These are phyloP conservation scores for Brettanomyces sp. DNA, from an alignment of 805 yeast genomes.

Conservation along the genomic window DNA sequence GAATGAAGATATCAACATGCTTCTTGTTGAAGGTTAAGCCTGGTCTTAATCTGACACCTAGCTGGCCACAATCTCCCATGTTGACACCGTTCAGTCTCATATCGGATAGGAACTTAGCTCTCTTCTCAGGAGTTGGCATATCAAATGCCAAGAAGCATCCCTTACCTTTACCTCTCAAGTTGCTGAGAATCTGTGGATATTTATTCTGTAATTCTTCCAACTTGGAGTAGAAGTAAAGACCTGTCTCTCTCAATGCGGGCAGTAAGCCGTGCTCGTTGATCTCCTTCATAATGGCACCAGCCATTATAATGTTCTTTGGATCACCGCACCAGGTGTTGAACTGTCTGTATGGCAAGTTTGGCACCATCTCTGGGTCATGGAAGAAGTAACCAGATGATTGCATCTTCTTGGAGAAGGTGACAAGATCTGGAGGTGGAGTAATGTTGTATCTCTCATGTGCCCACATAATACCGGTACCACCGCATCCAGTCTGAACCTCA, in stretches of 20 bases:
- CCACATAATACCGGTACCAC: conserved; percentile 82
- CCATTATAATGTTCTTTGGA: conserved; percentile 70
- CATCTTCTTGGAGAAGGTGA: conserved; percentile 81
- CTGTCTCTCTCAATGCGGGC: conserved; percentile 48
- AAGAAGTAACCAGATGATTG: conserved; percentile 85
- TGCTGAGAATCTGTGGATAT: conserved; percentile 42
- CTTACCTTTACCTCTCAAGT: conserved; percentile 65
- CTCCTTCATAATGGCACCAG: conserved; percentile 65
- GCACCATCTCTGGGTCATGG: conserved; percentile 64
- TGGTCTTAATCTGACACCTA: conserved; percentile 75
- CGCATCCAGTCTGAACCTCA: conserved; percentile 87
- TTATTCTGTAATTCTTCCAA: conserved; percentile 42
- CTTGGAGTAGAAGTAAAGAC: conserved; percentile 53
- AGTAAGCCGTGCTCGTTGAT: conserved; percentile 51
- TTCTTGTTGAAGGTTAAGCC: conserved; percentile 67
- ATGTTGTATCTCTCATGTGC: conserved; percentile 81
- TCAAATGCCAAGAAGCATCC: conserved; percentile 86
- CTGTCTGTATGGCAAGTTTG: conserved; percentile 76
- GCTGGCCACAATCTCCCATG: conserved; percentile 79
- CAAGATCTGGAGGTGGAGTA: conserved; percentile 70
- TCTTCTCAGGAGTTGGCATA: conserved; percentile 38
- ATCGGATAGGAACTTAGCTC: conserved; percentile 53
- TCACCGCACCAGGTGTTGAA: conserved; percentile 95
- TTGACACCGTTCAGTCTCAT: conserved; percentile 63
- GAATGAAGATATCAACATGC: conserved; percentile 63